Base-by-base conservation (phyloP, 345 rosid genomes). In the Sonneratia alba region DNA sequence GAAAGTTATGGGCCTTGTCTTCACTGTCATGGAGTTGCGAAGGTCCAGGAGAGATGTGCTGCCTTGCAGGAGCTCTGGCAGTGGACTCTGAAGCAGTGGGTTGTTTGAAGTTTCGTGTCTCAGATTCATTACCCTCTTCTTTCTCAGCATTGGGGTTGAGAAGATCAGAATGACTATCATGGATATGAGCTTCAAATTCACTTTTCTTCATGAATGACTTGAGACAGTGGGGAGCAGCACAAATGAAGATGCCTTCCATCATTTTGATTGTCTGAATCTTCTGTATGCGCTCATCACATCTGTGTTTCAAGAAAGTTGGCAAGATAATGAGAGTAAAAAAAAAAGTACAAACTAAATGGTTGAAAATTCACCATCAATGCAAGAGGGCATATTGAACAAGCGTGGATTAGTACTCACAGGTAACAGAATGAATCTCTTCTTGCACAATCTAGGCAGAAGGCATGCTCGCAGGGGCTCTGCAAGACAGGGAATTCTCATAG, bases 161-260 rank as follows among this genome's bases (percentile, higher is more conserved):
- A 65, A 92, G 91, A 76, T 82, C 83, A 3, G 82, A 74, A 75
- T 95, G 99, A 74, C 75, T 84, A 70, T 79, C 81, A 59, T 89
- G 84, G 38, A 92, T 90, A 79, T 95, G 98, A 49, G 85, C 78
- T 76, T 92, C 97, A 71, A 95, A 95, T 32, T 95, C 97, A 4
- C 69, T 51, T 76, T 85, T 90, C 82, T 92, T 92, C 70, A 95
- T 61, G 81, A 95, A 95, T 34, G 99, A 95, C 76, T 85, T 90
- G 34, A 95, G 92, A 79, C 99, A 95, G 76, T 95, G 97, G 75
- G 99, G 97, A 67, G 99, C 99, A 66, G 99, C 99, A 86, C 99
- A 92, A 61, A 95, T 86, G 84, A 87, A 92, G 78, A 95, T 87
- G 66, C 99, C 97, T 75, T 92, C 98, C 99, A 95, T 90, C 82